A percentile compares a stretch with the other conserved stretches of the same genome.
phyloP scores from a whole-genome alignment of 2,329 filamentous ascomycete species.

The Xylariaceae sp. region DNA sequence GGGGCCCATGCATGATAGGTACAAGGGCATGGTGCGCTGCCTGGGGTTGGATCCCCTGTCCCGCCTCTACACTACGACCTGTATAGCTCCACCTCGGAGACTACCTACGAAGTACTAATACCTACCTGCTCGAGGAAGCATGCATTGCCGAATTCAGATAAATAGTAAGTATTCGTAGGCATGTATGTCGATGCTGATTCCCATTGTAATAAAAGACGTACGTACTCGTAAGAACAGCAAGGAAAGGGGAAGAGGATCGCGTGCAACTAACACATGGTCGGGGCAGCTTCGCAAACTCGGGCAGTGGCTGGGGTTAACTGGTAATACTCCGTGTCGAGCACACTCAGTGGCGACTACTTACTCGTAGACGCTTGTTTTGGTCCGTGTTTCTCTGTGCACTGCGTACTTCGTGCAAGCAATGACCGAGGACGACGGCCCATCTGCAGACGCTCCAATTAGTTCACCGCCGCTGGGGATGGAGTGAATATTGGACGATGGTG shows the following conservation, averaged over 20 bases:
- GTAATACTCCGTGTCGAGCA: too few species aligned
- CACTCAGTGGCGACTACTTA: background rate
- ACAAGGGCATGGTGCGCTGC: conserved; percentile 25
- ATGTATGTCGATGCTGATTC: background rate
- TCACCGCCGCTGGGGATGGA: background rate
- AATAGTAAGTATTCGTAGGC: background rate
- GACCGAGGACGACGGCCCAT: background rate
- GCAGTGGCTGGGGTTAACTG: background rate
- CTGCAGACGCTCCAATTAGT: conserved; percentile 12
- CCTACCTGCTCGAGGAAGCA: background rate
- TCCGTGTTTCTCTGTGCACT: background rate
- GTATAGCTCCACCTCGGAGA: conserved; percentile 13
- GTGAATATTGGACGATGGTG: background rate
- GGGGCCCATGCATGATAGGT: conserved; percentile 26
- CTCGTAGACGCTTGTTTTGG: background rate
- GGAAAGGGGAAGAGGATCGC: background rate
- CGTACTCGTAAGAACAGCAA: background rate
- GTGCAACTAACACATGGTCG: background rate
- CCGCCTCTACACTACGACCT: background rate
- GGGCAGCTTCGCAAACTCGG: background rate
- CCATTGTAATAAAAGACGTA: background rate
- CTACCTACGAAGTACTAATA: background rate
- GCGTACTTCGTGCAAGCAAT: background rate
- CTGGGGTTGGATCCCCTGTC: conserved; percentile 25
- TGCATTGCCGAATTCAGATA: background rate